Percentiles rank a stretch among this genome's conserved stretches.
Evolutionary conservation across 1,139 yeast species (phyloP).

Genomic region (Pneumocystis canis): DNA sequence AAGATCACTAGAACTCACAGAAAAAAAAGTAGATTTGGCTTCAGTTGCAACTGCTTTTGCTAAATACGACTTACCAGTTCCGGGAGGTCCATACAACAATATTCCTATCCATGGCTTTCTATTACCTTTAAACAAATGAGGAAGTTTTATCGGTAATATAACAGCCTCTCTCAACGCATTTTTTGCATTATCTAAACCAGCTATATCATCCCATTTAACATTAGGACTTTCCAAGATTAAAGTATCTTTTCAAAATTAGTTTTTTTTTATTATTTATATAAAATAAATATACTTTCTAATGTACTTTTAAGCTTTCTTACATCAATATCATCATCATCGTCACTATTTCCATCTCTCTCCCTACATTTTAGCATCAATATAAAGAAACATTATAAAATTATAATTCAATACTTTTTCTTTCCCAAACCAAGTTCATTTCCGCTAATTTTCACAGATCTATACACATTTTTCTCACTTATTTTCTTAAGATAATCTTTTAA

Average conservation of each 20-base stretch:
- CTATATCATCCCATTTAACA: constrained; percentile 89
- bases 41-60: constrained; percentile 99
- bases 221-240: constrained; percentile 85
- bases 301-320: constrained; percentile 84
- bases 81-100: constrained; percentile 91
- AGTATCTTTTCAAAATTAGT: constrained; percentile 33
- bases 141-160: constrained; percentile 83
- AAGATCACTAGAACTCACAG: constrained; percentile 85
- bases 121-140: constrained; percentile 86
- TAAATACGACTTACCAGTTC: constrained; percentile 92
- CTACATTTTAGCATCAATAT: not conserved
- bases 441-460: constrained; percentile 27
- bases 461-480: constrained; percentile 32
- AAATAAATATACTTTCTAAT: constrained; percentile 35
- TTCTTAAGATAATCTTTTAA: constrained; percentile 78
- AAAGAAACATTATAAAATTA: not conserved
- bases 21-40: constrained; percentile 89
- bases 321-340: constrained; percentile 50
- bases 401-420: not conserved
- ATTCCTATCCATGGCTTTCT: constrained; percentile 90
- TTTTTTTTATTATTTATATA: not conserved
- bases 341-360: constrained; percentile 26
- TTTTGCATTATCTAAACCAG: constrained; percentile 89
- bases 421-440: constrained; percentile 8
- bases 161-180: constrained; percentile 97